Base-by-base conservation (phyloP, 192 early-diverging fungal species). In the Diversispora eburnea region DNA sequence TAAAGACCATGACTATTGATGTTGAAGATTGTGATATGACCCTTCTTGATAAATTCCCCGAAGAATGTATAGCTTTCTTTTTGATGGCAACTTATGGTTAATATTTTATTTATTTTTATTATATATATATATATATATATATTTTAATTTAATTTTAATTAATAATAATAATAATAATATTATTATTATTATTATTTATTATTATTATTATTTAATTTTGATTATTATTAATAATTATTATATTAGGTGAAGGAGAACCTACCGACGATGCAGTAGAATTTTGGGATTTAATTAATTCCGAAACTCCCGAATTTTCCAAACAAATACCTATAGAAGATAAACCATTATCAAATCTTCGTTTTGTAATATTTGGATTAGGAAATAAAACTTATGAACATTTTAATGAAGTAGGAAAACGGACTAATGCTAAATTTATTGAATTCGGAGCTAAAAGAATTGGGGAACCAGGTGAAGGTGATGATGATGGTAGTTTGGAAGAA, bases 231-330 rank as follows among this genome's bases (percentile, higher is more conserved):
- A 41, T 39, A 17, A 10, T 41, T 8, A n/a, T 56, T n/a, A 60
- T 22, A 33, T n/a, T 72, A 73, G 72, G 72, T 75, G 93, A 95
- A 80, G 98, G 98, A 70, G 98, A 99, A 78, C 96, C 98, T 19
- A 98, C 98, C 4, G 98, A 99, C 81, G 98, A 98, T 76, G 92
- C 94, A 59, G 89, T 91, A 22, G 95, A 95, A 10, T 98, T 97
- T 77, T 97, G 92, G 87, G 93, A 95, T 22, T 79, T 98, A 52
- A 86, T 93, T 64, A 83, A 82, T n/a, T 89, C 89, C 17, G 86
- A 91, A 19, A 87, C 91, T 20, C 88, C 87, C 59, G 91, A 93
- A 67, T 81, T 90, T 58, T 86, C 87, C 7, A 71, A 82, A 59
- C 83, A 83, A 73, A 77, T 85, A 45, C 81, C 89, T 57, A 78